Percentiles rank a stretch among this genome's conserved stretches.
These are phyloP conservation scores for Lodderomyces theae DNA, from an alignment of 1,139 yeast genomes.

Conservation along the genomic window DNA sequence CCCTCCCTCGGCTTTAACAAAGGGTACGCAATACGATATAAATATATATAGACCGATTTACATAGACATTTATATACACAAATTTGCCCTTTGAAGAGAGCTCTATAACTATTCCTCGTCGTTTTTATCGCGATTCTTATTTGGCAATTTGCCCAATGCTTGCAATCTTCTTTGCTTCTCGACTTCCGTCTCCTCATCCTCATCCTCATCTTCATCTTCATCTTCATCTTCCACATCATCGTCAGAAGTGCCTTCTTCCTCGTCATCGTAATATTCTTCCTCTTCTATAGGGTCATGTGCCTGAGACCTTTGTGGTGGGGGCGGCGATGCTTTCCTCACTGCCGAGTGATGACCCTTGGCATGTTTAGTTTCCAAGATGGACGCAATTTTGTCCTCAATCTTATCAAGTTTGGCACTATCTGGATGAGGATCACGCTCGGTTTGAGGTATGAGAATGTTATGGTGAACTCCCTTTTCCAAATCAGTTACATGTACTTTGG, in stretches of 20 bases:
- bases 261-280: constrained; percentile 12
- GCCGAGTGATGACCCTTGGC: constrained; percentile 2
- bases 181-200: constrained; percentile 57
- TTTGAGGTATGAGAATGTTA: constrained; percentile 9
- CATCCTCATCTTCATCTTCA: constrained; percentile 13
- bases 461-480: constrained; percentile 12
- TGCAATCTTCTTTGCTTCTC: constrained; percentile 78
- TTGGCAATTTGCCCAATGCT: constrained; percentile 61
- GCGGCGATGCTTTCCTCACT: constrained; percentile 11
- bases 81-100: too few relatives aligned
- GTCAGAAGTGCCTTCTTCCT: constrained; percentile 12
- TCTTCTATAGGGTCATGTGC: constrained; percentile 21
- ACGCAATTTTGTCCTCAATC: constrained; percentile 28
- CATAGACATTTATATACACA: too few relatives aligned
- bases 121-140: constrained; percentile 46
- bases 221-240: constrained; percentile 21
- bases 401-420: constrained; percentile 21
- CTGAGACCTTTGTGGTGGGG: constrained; percentile 17
- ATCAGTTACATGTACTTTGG: constrained; percentile 11
- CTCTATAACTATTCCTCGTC: constrained; percentile 51
- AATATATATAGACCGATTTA: too few relatives aligned
- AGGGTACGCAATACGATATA: too few relatives aligned
- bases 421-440: constrained; percentile 12
- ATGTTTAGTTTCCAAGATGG: constrained; percentile 18
- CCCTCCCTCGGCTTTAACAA: constrained; percentile 2